phyloP scores from a whole-genome alignment of 2,329 filamentous ascomycete genomes.

The Colletotrichum falcatum region DNA sequence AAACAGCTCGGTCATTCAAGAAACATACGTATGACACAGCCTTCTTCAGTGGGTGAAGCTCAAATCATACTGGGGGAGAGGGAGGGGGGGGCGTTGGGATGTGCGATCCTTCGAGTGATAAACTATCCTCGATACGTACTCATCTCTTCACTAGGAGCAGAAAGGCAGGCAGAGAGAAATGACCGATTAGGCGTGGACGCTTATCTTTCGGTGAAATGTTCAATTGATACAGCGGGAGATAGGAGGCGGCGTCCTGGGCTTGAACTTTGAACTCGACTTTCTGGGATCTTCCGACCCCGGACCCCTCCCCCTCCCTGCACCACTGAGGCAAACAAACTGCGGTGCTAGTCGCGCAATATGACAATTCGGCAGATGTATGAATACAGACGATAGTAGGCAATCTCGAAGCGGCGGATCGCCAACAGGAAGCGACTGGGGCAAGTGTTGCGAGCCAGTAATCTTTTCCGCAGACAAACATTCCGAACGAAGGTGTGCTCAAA shows the following conservation, averaged over 20 bases:
- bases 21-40: slow-evolving; percentile 12
- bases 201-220: background rate
- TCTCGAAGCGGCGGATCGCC: background rate
- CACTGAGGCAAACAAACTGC: slow-evolving; percentile 9
- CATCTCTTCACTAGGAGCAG: no score
- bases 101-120: background rate
- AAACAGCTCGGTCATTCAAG: slow-evolving; percentile 14
- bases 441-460: slow-evolving; percentile 7
- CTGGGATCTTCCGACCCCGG: background rate
- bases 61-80: background rate
- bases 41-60: slow-evolving; percentile 6
- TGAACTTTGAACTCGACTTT: background rate
- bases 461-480: slow-evolving; percentile 15
- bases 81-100: no score
- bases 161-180: background rate
- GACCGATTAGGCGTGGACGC: background rate
- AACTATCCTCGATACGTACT: background rate
- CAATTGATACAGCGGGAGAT: background rate
- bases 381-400: background rate
- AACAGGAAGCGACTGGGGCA: background rate
- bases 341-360: slow-evolving; percentile 6
- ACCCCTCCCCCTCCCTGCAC: background rate
- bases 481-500: background rate
- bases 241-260: background rate
- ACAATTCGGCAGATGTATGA: background rate